phyloP scores from a whole-genome alignment of 768 basidiomycete species.

The Tylopilus sp. region DNA sequence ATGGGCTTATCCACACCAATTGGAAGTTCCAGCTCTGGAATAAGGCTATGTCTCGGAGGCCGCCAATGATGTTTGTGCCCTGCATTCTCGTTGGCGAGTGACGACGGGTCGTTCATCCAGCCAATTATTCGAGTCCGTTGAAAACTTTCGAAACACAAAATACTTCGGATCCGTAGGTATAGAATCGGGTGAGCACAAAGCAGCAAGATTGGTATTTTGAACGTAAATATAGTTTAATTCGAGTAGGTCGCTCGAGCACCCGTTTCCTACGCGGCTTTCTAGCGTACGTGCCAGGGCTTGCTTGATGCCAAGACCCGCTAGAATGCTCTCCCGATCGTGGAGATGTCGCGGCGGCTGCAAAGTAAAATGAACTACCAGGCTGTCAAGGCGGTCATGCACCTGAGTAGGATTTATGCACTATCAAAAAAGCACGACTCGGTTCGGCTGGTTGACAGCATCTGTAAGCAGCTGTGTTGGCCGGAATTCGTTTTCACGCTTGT shows the following conservation, averaged over 20 bases:
- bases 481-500: background rate
- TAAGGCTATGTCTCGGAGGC: too few species aligned
- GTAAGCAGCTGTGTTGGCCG: constrained; percentile 5
- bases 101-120: too few species aligned
- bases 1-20: too few species aligned
- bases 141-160: too few species aligned
- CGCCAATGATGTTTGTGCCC: too few species aligned
- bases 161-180: too few species aligned
- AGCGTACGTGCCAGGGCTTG: background rate
- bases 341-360: background rate
- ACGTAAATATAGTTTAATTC: too few species aligned
- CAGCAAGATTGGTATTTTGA: too few species aligned
- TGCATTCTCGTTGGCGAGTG: too few species aligned
- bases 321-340: background rate
- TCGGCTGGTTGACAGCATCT: background rate
- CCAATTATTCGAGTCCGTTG: too few species aligned
- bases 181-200: too few species aligned
- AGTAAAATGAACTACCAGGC: constrained; percentile 8
- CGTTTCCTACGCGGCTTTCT: background rate
- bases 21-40: too few species aligned
- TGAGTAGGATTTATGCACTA: background rate
- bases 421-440: background rate
- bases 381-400: background rate
- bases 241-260: background rate
- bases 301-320: background rate